Evolutionary conservation across 2,329 filamentous ascomycete genomes (phyloP), one percentile per base, ranked within the genome.

Genomic region (Verticillium klebahnii): DNA sequence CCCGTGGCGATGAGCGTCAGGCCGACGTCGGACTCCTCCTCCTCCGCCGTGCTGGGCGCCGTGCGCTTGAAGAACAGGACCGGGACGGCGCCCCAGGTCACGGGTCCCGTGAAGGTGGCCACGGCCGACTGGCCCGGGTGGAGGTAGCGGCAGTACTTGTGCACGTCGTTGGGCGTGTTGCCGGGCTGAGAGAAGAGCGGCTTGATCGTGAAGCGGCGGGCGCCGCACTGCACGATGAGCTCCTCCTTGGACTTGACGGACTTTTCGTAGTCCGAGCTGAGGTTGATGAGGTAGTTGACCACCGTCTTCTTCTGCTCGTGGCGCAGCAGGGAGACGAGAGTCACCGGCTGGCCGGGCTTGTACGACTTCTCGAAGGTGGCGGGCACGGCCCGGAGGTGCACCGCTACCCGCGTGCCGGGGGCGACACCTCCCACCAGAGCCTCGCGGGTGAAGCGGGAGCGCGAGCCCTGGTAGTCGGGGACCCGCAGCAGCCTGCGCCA

Each of bases 251-350:
- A 89, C 77, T 93, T 95, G 73, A 99, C 83, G 0, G 94, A 91
- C 61, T 81, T 81, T 63, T 88, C 78, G 68, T 90, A 85, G 67
- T 93, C 91, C 1, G 90, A 90, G 77, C 86, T 92, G 52, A 98
- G 85, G 57, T 90, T 92, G 73, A 99, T 88, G 73, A 93, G 92
- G 73, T 94, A 90, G 78, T 99, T 97, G 74, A 96, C 83, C 3
- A 89, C 88, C 15, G 93, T 92, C 70, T 90, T 89, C 82, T 99
- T 99, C 77, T 98, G 91, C 78, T 99, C 95, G 74, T 99, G 95
- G 40, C 92, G 86, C 55, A 99, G 84, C 6, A 99, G 85, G 1
- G 93, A 96, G 79, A 95, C 96, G 39, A 97, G 78, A 0, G 89
- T 86, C 3, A 93, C 72, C 0, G 93, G 92, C 57, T 78, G 73